Percentiles rank a stretch among this genome's conserved stretches.
phyloP scores from a whole-genome alignment of 768 basidiomycete species.

The Calocybe cyanea region DNA sequence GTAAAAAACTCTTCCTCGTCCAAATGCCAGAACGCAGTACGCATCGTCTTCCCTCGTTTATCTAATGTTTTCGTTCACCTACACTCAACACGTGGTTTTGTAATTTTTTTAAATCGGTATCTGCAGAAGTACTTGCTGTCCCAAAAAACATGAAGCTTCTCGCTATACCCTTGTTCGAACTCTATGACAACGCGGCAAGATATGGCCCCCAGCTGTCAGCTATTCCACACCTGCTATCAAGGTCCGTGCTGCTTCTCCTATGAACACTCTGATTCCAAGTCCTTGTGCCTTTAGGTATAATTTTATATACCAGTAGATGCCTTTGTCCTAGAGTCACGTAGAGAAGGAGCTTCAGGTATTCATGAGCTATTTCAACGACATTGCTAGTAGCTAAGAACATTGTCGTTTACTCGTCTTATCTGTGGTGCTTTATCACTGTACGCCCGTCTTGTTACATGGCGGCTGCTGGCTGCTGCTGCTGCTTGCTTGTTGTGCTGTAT shows the following conservation, averaged over 20 bases:
- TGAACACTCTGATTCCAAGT: not conserved
- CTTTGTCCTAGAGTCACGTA: too few relatives aligned
- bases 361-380: too few relatives aligned
- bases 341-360: too few relatives aligned
- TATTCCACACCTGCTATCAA: slow-evolving; percentile 87
- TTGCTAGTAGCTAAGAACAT: too few relatives aligned
- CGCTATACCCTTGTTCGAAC: slow-evolving; percentile 93
- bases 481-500: too few relatives aligned
- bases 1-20: slow-evolving; percentile 93
- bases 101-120: too few relatives aligned
- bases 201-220: slow-evolving; percentile 95
- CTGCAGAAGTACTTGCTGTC: slow-evolving; percentile 87
- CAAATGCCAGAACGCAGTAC: slow-evolving; percentile 93
- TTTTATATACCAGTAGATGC: slow-evolving; percentile 68
- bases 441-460: too few relatives aligned
- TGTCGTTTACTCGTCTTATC: too few relatives aligned
- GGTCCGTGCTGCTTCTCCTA: slow-evolving; percentile 36
- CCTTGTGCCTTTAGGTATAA: slow-evolving; percentile 53
- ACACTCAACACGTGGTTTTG: not conserved
- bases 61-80: not conserved
- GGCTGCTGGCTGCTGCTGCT: too few relatives aligned
- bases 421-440: too few relatives aligned
- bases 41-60: slow-evolving; percentile 25
- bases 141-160: slow-evolving; percentile 99
- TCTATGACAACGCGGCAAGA: slow-evolving; percentile 95